Evolutionary conservation across 169 alveolate genomes (phyloP).

Genomic region (Eimeria maxima): DNA sequence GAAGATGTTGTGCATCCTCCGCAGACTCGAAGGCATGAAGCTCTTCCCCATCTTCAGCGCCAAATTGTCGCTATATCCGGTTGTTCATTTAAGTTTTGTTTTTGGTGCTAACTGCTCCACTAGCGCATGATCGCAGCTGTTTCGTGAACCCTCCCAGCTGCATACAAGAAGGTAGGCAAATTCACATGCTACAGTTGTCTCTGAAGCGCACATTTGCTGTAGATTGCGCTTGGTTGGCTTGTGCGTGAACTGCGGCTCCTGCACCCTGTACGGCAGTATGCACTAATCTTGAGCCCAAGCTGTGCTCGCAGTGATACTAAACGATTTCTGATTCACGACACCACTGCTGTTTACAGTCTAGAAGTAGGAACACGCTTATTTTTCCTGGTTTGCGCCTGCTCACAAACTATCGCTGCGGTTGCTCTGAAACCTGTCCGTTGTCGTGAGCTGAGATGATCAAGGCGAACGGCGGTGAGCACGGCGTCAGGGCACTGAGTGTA

Average conservation of each 20-base stretch:
- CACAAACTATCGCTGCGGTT: background rate
- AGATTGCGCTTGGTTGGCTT: constrained; percentile 2
- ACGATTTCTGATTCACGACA: constrained; percentile 55
- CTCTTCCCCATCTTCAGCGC: background rate
- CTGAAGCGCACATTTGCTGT: constrained; percentile 43
- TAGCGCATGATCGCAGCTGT: background rate
- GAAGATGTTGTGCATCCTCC: constrained; percentile 2
- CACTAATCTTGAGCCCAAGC: background rate
- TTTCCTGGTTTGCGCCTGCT: background rate
- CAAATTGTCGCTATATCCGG: background rate
- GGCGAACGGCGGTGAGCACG: background rate
- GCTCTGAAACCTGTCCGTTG: background rate
- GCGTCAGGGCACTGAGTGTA: background rate
- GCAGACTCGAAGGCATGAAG: background rate
- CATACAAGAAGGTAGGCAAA: background rate
- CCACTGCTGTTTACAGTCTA: constrained; percentile 36
- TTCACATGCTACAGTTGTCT: constrained; percentile 33
- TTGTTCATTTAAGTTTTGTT: background rate
- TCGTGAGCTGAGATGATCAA: background rate
- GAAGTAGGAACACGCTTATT: constrained; percentile 22
- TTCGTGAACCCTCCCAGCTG: background rate
- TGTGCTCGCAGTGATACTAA: background rate
- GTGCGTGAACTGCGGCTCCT: constrained; percentile 27
- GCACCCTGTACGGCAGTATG: constrained; percentile 42
- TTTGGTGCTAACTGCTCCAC: constrained; percentile 1